Evolutionary conservation across 352 stramenopile genomes (phyloP), one percentile per base, ranked within the genome.

Genomic region (Pythium oligandrum): DNA sequence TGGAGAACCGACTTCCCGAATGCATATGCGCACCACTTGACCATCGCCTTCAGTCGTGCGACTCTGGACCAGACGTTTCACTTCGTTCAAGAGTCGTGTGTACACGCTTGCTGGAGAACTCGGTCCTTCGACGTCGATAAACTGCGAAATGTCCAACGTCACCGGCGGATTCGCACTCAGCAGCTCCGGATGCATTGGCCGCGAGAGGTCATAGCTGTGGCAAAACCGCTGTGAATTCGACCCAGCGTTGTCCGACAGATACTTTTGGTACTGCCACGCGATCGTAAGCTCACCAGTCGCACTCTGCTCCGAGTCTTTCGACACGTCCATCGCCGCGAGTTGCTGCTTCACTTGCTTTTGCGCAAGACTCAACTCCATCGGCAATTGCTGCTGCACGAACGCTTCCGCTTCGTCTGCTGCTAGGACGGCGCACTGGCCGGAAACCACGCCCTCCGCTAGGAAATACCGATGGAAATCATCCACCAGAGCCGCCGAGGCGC

Each of bases 251-350:
- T 26, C 37, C 32, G 48, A 42, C 8, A 66, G 45, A 53, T 88
- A 88, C 51, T 90, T 90, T 46, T 71, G 61, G 51, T 90, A 90
- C 59, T 90, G 80, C 80, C 80, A 90, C 11, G 80, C 80, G 48
- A 90, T 90, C 6, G 66, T 83, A 26, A 90, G 64, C 45, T 63
- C 17, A 26, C 17, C 17, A 26, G 17, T 26, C 17, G 17, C 17
- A 26, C 17, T 26, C 0, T 26, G 0, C 17, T 26, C 17, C 17
- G 3, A 2, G 49, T 44, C 6, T 46, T 5, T 42, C 4, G 47
- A 17, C 12, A 57, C 8, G n/a, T 60, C 43, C 30, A 59, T 40
- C 3, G 51, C 47, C 1, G 58, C 53, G 40, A 83, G 59, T 47
- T 84, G 75, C 46, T 73, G 63, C 63, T 88, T 90, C 44, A 88